Conservation (phyloP, 2,329 filamentous ascomycete genomes). For the Achaetomium macrosporum region DNA sequence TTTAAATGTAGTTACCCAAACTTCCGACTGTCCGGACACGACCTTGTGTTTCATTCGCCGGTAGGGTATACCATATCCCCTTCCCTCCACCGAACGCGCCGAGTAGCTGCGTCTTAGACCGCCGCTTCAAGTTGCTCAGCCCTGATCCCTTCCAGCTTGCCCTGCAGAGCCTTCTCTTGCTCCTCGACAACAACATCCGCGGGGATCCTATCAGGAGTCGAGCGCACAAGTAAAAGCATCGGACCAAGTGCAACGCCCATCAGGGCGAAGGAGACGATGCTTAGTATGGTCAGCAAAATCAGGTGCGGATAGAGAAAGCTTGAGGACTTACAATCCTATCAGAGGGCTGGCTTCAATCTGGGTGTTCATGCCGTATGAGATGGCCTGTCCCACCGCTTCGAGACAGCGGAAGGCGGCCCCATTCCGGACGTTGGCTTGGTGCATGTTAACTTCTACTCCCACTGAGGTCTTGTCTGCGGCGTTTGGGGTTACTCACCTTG, state of each 20-base stretch:
- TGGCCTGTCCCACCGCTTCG: neutral
- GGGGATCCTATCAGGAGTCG: neutral
- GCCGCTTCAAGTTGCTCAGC: neutral
- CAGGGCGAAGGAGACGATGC: neutral
- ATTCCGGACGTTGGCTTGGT: neutral
- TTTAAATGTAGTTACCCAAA: no score
- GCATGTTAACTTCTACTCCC: neutral
- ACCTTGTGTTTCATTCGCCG: no score
- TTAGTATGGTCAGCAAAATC: neutral
- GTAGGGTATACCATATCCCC: no score
- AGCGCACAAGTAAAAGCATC: neutral
- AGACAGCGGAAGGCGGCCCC: neutral
- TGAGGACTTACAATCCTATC: neutral
- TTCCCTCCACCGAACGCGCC: no score
- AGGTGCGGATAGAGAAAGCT: neutral
- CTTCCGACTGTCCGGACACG: no score
- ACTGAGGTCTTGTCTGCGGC: neutral
- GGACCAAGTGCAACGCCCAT: neutral
- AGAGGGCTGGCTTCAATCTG: neutral
- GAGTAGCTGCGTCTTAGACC: no score
- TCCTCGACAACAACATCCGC: neutral
- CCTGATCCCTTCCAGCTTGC: neutral
- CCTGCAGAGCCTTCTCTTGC: neutral
- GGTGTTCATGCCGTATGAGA: neutral
- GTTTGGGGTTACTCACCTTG: neutral